phyloP scores from a whole-genome alignment of 208 protist species.

The Leishmania tarentolae region DNA sequence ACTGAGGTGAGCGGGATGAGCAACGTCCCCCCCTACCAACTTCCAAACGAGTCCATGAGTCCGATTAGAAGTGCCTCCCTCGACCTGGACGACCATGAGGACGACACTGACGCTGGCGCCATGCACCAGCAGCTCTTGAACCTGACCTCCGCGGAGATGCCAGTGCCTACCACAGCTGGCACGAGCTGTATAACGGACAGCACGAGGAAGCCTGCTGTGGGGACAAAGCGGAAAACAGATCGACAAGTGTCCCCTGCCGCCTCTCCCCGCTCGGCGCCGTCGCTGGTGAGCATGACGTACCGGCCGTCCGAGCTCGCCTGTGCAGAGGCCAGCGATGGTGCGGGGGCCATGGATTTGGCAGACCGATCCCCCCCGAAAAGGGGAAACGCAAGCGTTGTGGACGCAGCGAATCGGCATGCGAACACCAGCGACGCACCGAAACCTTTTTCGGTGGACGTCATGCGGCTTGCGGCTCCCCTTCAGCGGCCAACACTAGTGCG shows the following conservation, averaged over 20 bases:
- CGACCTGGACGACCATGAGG: slow-evolving; percentile 33
- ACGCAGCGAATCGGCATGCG: neutral
- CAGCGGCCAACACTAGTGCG: slow-evolving; percentile 22
- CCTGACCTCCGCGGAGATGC: slow-evolving; percentile 14
- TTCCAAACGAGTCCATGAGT: slow-evolving; percentile 40
- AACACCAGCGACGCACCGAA: neutral
- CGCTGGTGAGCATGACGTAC: slow-evolving; percentile 48
- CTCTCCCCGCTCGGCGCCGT: slow-evolving; percentile 32
- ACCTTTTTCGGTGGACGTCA: neutral
- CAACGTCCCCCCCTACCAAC: slow-evolving; percentile 28
- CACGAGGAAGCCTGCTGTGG: neutral
- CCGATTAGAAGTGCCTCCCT: slow-evolving; percentile 47
- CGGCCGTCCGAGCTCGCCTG: slow-evolving; percentile 32
- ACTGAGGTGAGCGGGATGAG: slow-evolving; percentile 38
- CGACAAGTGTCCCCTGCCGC: neutral
- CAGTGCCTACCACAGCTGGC: neutral
- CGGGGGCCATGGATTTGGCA: neutral
- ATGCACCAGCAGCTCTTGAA: slow-evolving; percentile 29
- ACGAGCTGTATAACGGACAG: neutral
- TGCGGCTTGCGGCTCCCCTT: slow-evolving; percentile 16
- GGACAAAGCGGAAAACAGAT: too few species aligned
- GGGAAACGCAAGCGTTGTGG: too few species aligned
- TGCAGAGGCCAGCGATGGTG: neutral
- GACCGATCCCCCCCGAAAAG: neutral
- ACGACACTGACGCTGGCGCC: slow-evolving; percentile 22